phyloP scores from a whole-genome alignment of 331 rosid species.

The Prunus yedoensis region DNA sequence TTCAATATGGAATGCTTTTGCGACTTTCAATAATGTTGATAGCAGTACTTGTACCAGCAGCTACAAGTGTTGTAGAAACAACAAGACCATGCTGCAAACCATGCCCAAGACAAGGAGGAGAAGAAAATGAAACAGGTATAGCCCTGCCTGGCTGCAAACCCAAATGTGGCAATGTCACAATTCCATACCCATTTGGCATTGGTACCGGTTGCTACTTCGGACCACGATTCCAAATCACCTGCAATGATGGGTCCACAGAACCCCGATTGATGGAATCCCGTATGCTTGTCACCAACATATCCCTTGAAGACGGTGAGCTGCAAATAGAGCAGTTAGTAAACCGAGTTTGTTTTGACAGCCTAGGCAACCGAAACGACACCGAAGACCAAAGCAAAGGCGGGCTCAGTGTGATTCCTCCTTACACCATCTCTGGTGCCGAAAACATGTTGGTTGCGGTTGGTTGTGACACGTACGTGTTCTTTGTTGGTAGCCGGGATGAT shows the following conservation, averaged over 20 bases:
- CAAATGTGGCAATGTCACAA: slow-evolving; percentile 16
- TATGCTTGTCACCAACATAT: neutral
- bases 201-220: neutral
- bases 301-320: slow-evolving; percentile 12
- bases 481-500: neutral
- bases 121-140: neutral
- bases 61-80: too few species aligned
- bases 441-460: too few species aligned
- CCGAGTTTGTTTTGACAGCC: neutral
- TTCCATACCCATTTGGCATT: slow-evolving; percentile 31
- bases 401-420: too few species aligned
- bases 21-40: too few species aligned
- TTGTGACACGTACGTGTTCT: too few species aligned
- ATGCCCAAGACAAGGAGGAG: too few species aligned
- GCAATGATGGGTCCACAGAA: neutral
- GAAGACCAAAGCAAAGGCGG: too few species aligned
- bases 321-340: neutral
- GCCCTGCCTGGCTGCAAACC: neutral
- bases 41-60: too few species aligned
- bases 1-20: too few species aligned
- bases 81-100: too few species aligned
- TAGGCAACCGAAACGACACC: too few species aligned
- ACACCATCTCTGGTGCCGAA: too few species aligned
- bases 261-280: neutral
- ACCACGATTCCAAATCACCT: neutral